Conservation (phyloP, 2,329 filamentous ascomycete genomes). For the Exutisphaerella laricina region DNA sequence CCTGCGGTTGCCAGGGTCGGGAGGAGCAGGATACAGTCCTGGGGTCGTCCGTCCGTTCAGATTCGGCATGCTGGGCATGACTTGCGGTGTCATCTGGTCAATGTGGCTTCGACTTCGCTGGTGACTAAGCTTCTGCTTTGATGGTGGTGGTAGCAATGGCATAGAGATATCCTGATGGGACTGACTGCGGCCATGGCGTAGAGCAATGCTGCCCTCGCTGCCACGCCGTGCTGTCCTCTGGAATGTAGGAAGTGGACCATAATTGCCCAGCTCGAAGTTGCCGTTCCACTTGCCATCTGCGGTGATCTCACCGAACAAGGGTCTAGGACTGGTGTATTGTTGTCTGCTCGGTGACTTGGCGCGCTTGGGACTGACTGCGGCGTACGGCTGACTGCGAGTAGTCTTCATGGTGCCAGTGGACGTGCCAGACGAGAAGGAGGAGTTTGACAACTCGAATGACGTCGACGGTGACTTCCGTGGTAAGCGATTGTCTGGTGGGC, state of each 20-base stretch:
- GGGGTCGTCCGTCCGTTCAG: slow-evolving; percentile 19
- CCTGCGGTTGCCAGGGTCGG: slow-evolving; percentile 17
- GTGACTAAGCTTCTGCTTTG: slow-evolving; percentile 25
- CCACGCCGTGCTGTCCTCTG: slow-evolving; percentile 48
- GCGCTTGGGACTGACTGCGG: slow-evolving; percentile 23
- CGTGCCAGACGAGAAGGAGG: slow-evolving; percentile 27
- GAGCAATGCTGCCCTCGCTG: slow-evolving; percentile 64
- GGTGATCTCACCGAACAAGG: slow-evolving; percentile 71
- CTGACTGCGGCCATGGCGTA: slow-evolving; percentile 48
- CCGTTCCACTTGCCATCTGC: slow-evolving; percentile 51
- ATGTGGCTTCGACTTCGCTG: slow-evolving; percentile 33
- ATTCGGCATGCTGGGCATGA: slow-evolving; percentile 28
- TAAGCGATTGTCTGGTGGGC: slow-evolving; percentile 24
- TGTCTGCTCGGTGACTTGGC: slow-evolving; percentile 18
- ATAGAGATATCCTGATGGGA: slow-evolving; percentile 42
- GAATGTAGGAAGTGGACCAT: slow-evolving; percentile 25
- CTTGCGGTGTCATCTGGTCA: slow-evolving; percentile 20
- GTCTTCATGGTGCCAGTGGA: slow-evolving; percentile 19
- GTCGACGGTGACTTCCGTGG: slow-evolving; percentile 25
- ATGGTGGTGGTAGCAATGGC: slow-evolving; percentile 17
- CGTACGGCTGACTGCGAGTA: slow-evolving; percentile 26
- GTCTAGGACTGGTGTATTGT: slow-evolving; percentile 34
- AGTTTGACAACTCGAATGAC: slow-evolving; percentile 24
- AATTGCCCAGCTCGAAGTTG: slow-evolving; percentile 29
- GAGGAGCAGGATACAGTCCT: slow-evolving; percentile 24